Evolutionary conservation across 1,139 yeast genomes (phyloP), one percentile per base, ranked within the genome.

Genomic region (Hyphopichia wangnamkhiaoensis): DNA sequence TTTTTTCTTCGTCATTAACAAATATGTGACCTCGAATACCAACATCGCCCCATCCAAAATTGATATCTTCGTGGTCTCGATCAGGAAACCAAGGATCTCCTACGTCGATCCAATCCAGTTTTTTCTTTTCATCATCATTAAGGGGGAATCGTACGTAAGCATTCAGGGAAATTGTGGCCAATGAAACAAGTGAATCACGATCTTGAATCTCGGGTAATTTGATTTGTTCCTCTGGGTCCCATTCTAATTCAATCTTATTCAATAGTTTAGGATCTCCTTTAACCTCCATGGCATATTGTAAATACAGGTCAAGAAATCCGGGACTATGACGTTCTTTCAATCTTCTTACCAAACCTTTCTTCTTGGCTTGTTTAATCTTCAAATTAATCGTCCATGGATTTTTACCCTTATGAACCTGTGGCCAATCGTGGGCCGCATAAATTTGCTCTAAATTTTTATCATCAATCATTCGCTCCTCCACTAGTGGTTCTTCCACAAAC

Each of bases 21-120:
- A 93, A 93, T 1, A 94, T 82, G 56, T 93, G 97, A 2, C 98
- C 98, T 31, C 98, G 69, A 4, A 93, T 65, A 0, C 97, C 98
- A 44, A 79, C 80, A 13, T 74, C 82, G 42, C 79, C 79, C 98
- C 98, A 94, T 2, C 98, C 98, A 58, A 84, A 85, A 35, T 76
- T 71, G 28, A 71, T 46, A 38, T 65, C 62, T 3, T 51, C 56
- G 45, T 66, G 46, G 5, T 58, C 56, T 30, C 61, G 58, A 38
- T 72, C 68, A 3, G 74, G 73, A 2, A 35, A 46, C 85, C 87
- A 85, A 0, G 78, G 76, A 17, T 70, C 75, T 1, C 82, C 82
- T 5, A 91, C 82, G 52, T 91, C 95, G 33, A 84, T 68, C 98
- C 98, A 93, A 58, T 89, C 95, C 40, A 66, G 67, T 32, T 69